Evolutionary conservation across 73 alveolate genomes (phyloP).

Genomic region (Breviolum minutum): DNA sequence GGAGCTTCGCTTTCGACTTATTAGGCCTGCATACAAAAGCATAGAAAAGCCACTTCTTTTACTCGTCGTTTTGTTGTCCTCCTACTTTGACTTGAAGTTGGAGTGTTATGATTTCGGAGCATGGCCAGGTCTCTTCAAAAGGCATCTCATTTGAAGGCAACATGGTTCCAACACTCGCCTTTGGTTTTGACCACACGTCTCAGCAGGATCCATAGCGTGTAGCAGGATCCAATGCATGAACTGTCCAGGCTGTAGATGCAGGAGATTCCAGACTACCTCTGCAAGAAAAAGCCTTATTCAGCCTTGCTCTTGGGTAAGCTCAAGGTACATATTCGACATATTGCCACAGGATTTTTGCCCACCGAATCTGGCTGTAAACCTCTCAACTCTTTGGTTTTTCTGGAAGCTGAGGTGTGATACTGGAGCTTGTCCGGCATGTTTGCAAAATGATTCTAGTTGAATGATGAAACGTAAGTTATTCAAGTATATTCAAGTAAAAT

Average conservation of each 20-base stretch:
- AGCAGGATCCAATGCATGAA: too few species aligned
- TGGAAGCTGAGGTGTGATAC: conserved; percentile 6
- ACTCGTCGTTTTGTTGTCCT: neutral
- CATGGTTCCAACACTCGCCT: neutral
- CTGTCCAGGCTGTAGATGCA: neutral
- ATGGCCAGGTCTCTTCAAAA: conserved; percentile 52
- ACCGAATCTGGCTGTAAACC: too few species aligned
- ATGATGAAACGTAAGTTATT: neutral
- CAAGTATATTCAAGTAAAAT: too few species aligned
- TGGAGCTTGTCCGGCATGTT: conserved; percentile 48
- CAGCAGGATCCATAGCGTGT: too few species aligned
- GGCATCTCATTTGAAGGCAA: conserved; percentile 57
- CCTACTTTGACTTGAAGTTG: neutral
- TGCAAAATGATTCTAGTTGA: neutral
- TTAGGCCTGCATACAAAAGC: neutral
- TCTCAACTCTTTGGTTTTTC: neutral
- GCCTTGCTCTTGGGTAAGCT: neutral
- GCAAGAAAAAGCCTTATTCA: conserved; percentile 16
- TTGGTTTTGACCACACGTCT: neutral
- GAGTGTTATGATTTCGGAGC: too few species aligned
- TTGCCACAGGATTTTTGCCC: neutral
- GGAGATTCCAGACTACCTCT: conserved; percentile 9
- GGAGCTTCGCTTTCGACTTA: conserved; percentile 67
- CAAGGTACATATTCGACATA: neutral
- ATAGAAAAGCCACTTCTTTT: neutral